Conservation (phyloP, 495 filamentous ascomycete species). For the Penicillium waksmanii region DNA sequence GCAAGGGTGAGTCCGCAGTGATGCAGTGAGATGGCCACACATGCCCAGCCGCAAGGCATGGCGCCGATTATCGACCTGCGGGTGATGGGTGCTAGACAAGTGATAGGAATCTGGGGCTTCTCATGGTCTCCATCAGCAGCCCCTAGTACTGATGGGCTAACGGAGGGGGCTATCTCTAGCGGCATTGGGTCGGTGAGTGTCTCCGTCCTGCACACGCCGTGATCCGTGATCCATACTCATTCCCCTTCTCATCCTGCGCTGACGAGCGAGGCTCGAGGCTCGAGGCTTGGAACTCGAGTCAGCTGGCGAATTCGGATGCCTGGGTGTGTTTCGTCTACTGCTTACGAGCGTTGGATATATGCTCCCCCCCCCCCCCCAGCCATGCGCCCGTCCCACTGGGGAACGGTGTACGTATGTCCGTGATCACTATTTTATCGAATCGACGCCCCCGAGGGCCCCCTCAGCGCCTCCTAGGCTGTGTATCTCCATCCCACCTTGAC, state of each 20-base stretch:
- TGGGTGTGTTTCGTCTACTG: not conserved
- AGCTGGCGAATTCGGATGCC: not conserved
- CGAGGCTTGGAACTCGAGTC: not conserved
- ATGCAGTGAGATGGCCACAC: constrained; percentile 32
- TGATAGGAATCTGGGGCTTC: not conserved
- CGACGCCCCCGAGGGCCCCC: not conserved
- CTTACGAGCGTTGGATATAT: not conserved
- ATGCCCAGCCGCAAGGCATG: constrained; percentile 1
- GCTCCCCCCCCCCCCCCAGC: not conserved
- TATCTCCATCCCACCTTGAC: not conserved
- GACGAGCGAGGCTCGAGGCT: constrained; percentile 1
- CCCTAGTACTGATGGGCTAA: not conserved
- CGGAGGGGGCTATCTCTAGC: not conserved
- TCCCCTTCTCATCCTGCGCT: not conserved
- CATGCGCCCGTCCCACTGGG: constrained; percentile 1
- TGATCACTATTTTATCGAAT: constrained; percentile 5
- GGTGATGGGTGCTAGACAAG: not conserved
- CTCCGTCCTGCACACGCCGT: not conserved
- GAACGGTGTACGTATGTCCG: constrained; percentile 3
- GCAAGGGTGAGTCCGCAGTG: constrained; percentile 19
- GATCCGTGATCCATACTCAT: not conserved
- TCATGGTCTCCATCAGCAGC: not conserved
- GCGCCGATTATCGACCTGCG: constrained; percentile 13
- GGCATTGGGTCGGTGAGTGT: not conserved
- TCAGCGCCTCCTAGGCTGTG: constrained; percentile 2